Base-by-base conservation (phyloP, 306 rosid genomes). In the Cucurbita moschata region DNA sequence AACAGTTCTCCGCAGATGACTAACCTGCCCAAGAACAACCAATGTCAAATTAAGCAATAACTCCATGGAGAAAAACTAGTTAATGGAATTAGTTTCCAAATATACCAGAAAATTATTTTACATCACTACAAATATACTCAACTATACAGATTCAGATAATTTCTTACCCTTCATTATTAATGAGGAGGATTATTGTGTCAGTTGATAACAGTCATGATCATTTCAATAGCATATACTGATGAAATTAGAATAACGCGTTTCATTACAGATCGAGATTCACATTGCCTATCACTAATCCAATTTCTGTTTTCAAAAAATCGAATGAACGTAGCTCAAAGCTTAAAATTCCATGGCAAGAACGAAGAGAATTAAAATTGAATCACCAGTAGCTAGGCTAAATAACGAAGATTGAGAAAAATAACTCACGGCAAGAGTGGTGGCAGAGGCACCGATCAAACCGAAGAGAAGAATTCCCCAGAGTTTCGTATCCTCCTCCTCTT, bases 361-460 rank as follows among this genome's bases (percentile, higher is more conserved):
- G 40, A 59, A 59, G 16, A 12, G 43, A 26, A 60, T 35, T 12
- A 18, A 35, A 60, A 26, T 4, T 5, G 7, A 19, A 21, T 11
- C 26, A 42, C 35, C 67, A 61, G 42, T 13, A 61, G 15, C 51
- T 46, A 9, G 13, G 14, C 30, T 63, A 63, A 39, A 63, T 4
- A 63, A 63, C 21, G 50, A 16, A 63, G 77, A 63, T 7, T 23
- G 47, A 39, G 54, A 5, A 72, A 19, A 7, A 75, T n/a, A 76
- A 74, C 88, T 88, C 79, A 95, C 96, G 35, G 96, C 96, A 38
- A 88, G 79, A 63, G 99, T 95, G 49, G 96, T 84, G 79, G 81
- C 91, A 65, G 97, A 84, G 86, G 97, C 99, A 71, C 96, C 97
- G 73, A 95, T 88, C 21, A 95, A 42, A 5, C 96, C 96, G 79